Evolutionary conservation across 1,284 basidiomycete genomes (phyloP).

Genomic region (Inonotus hispidus): DNA sequence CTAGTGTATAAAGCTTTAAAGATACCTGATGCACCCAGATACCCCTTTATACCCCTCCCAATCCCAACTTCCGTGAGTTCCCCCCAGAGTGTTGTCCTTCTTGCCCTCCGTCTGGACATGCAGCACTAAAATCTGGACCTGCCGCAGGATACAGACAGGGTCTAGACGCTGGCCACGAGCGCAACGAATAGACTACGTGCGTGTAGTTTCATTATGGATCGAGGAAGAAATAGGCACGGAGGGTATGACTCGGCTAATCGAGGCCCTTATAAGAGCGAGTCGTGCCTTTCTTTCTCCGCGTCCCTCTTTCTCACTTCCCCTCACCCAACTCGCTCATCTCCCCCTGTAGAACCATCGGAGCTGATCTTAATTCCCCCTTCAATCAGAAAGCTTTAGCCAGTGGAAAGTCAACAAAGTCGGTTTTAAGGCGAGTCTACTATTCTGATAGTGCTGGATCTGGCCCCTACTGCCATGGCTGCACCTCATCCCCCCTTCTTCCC

Average conservation of each 20-base stretch:
- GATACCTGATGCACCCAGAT: neutral
- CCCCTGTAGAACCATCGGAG: neutral
- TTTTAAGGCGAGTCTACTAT: neutral
- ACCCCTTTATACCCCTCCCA: neutral
- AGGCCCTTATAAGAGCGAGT: neutral
- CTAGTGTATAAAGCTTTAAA: neutral
- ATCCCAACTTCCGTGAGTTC: neutral
- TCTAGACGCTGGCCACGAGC: constrained; percentile 7
- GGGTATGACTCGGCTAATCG: neutral
- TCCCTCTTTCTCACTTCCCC: neutral
- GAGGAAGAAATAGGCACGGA: neutral
- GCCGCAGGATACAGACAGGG: neutral
- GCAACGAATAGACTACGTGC: constrained; percentile 9
- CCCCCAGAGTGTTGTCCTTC: neutral
- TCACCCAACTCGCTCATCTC: neutral
- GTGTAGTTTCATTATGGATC: neutral
- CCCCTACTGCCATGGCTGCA: neutral
- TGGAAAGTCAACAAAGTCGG: neutral
- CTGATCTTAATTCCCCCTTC: neutral
- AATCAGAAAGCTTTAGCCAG: neutral
- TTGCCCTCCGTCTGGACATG: neutral
- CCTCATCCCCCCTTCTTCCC: neutral
- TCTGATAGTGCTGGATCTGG: neutral
- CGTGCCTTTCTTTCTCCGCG: constrained; percentile 1
- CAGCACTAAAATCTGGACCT: neutral